phyloP scores from a whole-genome alignment of 305 asterid genomes.

The Ilex paraguariensis region DNA sequence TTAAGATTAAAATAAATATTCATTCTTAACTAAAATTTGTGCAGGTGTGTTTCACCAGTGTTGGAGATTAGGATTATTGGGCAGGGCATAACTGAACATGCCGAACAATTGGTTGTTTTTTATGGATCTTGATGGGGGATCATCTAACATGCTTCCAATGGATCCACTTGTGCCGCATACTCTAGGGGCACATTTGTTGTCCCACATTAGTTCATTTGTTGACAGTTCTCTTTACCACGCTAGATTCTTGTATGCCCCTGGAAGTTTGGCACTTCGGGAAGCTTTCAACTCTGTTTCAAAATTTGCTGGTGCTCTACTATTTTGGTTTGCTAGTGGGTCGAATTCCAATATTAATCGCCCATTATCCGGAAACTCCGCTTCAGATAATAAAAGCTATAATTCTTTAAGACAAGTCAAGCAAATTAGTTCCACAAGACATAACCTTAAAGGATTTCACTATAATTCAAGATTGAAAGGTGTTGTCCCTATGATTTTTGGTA shows the following conservation, averaged over 20 bases:
- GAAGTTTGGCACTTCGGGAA: neutral
- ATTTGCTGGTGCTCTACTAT: constrained; percentile 59
- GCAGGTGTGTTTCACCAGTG: too few species aligned
- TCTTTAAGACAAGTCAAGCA: constrained; percentile 37
- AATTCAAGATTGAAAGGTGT: constrained; percentile 32
- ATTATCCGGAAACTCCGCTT: constrained; percentile 29
- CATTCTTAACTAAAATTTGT: too few species aligned
- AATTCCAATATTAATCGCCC: constrained; percentile 32
- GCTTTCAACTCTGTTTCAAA: constrained; percentile 47
- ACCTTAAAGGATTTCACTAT: constrained; percentile 33
- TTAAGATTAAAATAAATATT: too few species aligned
- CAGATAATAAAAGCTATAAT: constrained; percentile 27
- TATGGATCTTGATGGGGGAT: constrained; percentile 47
- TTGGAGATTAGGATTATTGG: constrained; percentile 1
- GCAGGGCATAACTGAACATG: constrained; percentile 23
- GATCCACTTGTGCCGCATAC: constrained; percentile 59
- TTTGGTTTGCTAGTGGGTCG: constrained; percentile 68
- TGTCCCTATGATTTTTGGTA: constrained; percentile 41
- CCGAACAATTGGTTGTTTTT: constrained; percentile 41
- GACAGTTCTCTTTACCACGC: constrained; percentile 13
- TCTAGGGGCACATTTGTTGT: constrained; percentile 38
- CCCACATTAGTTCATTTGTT: constrained; percentile 44
- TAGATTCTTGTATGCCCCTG: neutral
- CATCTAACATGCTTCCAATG: constrained; percentile 40
- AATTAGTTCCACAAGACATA: constrained; percentile 35